Base-by-base conservation (phyloP, 164 flowering plant species). In the Macadamia tetraphylla region DNA sequence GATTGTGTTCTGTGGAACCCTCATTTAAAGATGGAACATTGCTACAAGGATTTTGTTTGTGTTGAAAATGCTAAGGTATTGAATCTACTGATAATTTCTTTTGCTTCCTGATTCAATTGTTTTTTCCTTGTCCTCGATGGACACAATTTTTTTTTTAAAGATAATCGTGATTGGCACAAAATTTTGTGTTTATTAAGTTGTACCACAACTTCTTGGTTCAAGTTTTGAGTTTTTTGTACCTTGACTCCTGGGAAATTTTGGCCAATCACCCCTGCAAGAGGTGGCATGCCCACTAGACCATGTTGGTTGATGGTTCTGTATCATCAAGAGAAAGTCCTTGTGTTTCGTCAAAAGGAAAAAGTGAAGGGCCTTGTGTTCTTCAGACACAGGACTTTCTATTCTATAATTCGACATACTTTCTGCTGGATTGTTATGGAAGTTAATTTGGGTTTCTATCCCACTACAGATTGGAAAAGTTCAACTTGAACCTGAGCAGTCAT, bases 1-100 rank as follows among this genome's bases (percentile, higher is more conserved):
- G 98, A 94, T 81, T 81, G 91, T 63, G 98, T 94, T 58, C 64
- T 94, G 65, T 94, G 98, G 97, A 94, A 91, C 72, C 98, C 96
- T 29, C 77, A 94, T 80, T 56, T 84, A 71, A 80, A 76, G 66
- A 91, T 94, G 98, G 96, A 91, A 79, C 85, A 90, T 67, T 87
- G 88, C 78, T 94, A 88, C 75, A 84, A 62, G 75, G 94, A 94
- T 77, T 94, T 94, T 79, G 97, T 94, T 43, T 94, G 98, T 58
- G 96, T 94, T 51, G 98, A 94, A 75, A 91, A 94, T 82, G 97
- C 97, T 6, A 79, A 91, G 98, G 98, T 91, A 78, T 35, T 60
- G 7, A 40, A 6, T 14, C 51, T 53, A 1, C 2, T 3, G 53
- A 49, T 13, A 58, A 44, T 49, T 23, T 49, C 12, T 4, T 52